These are phyloP conservation scores for Plectranthus barbatus DNA, from an alignment of 257 asterid species.

Conservation along the genomic window DNA sequence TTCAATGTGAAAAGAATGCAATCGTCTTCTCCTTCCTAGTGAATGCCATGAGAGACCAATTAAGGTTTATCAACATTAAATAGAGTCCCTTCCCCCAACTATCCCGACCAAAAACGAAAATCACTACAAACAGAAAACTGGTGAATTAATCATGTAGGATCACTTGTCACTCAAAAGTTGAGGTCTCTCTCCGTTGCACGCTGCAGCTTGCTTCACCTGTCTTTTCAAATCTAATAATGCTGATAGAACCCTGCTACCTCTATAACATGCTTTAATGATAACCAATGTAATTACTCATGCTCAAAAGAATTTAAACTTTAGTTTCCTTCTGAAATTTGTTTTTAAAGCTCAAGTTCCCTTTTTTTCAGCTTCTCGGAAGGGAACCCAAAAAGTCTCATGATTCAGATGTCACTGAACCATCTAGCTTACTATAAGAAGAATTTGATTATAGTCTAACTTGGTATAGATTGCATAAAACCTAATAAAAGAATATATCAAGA, in stretches of 20 bases:
- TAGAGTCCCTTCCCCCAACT: not conserved
- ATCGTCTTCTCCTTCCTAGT: too few species aligned
- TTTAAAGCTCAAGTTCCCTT: not conserved
- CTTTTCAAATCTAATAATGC: too few species aligned
- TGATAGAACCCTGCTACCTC: too few species aligned
- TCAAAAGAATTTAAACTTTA: not conserved
- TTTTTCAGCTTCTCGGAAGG: not conserved
- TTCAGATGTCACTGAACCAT: not conserved
- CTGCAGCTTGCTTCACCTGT: too few species aligned
- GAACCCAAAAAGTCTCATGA: not conserved
- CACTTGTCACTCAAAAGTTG: too few species aligned
- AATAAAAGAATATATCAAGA: not conserved
- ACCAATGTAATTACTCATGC: too few species aligned
- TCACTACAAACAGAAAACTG: too few species aligned
- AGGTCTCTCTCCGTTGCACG: too few species aligned
- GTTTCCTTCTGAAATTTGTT: too few species aligned
- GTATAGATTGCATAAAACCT: not conserved
- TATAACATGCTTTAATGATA: too few species aligned
- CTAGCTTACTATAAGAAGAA: not conserved
- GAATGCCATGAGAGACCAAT: too few species aligned
- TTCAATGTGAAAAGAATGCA: not conserved
- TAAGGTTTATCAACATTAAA: not conserved
- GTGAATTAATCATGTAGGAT: too few species aligned
- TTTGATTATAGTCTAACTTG: not conserved
- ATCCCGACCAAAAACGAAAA: not conserved